Base-by-base conservation (phyloP, 2,329 filamentous ascomycete species). In the Claviceps monticola region DNA sequence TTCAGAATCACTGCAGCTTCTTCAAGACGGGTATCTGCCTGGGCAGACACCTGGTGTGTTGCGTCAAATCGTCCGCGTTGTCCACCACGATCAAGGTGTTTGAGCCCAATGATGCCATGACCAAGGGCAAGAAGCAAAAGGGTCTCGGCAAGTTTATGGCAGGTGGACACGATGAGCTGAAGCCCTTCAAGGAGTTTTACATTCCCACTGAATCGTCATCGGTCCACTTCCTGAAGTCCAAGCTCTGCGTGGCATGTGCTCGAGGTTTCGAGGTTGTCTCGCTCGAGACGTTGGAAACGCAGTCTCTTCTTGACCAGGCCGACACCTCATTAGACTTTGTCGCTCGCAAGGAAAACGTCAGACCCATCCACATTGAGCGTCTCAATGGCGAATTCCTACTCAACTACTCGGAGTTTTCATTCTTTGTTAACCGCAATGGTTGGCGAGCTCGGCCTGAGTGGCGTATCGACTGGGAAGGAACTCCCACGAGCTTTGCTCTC, bases 11-110 rank as follows among this genome's bases (percentile, higher is more conserved):
- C 69, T 94, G 91, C 68, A 96, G 91, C 68, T 98, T 97, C 73
- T 98, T 98, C 81, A 95, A 94, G 70, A 86, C 89, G 17, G 93
- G 93, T 41, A 94, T 96, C 61, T 97, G 93, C 64, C 78, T 96
- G 54, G 90, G 93, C 37, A 81, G 93, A 56, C 93, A 97, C 64
- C 75, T 98, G 51, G 93, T 98, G 34, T 97, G 91, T 70, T 94
- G 88, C 59, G 93, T 97, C 62, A 97, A 95, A 73, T 95, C 88
- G 42, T 91, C 86, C 17, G 87, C 90, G 3, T 74, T 97, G 36
- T 95, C 88, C 50, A 95, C 88, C 14, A 97, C 91, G 2, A 95
- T 98, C 74, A 97, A 97, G 70, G 93, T 97, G n/a, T 97, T 88
- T 68, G 91, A 98, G 70, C 93, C 93, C 1, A 95, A 95, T 70